phyloP scores from a whole-genome alignment of 495 filamentous ascomycete species.

The Penicillium lagena region DNA sequence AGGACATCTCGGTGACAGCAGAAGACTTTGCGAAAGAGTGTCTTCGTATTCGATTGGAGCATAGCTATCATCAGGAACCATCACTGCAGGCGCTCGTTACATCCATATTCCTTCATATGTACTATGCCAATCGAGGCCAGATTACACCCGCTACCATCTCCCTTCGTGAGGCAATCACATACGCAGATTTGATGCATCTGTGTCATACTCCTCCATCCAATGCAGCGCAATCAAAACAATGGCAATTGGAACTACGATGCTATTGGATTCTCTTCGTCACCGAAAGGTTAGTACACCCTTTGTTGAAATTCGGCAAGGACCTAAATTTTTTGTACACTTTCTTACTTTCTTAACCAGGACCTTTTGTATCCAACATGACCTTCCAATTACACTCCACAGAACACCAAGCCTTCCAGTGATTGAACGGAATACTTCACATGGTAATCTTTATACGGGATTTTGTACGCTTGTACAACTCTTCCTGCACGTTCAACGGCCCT shows the following conservation, averaged over 20 bases:
- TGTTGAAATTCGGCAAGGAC: no score
- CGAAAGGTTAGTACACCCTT: conserved; percentile 7
- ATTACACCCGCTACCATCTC: conserved; percentile 10
- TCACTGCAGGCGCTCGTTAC: conserved; percentile 4
- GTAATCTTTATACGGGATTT: conserved; percentile 4
- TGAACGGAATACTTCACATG: not conserved
- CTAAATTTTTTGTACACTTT: no score
- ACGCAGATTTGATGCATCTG: conserved; percentile 9
- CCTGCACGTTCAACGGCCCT: conserved; percentile 3
- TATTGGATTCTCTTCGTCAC: conserved; percentile 14
- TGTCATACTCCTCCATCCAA: conserved; percentile 1
- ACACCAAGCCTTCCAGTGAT: conserved; percentile 6
- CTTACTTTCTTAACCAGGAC: not conserved
- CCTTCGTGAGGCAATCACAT: conserved; percentile 10
- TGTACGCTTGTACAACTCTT: conserved; percentile 7
- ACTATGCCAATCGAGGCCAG: conserved; percentile 13
- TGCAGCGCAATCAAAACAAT: conserved; percentile 1
- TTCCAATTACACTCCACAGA: conserved; percentile 10
- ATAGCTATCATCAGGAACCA: conserved; percentile 1
- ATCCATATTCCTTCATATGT: conserved; percentile 14
- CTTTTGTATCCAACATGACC: conserved; percentile 14
- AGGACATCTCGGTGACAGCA: conserved; percentile 1
- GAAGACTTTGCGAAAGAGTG: conserved; percentile 12
- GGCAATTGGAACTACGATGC: conserved; percentile 8
- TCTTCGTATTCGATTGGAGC: conserved; percentile 6